These are phyloP conservation scores for Melastoma candidum DNA, from an alignment of 441 rosid species.

Conservation along the genomic window DNA sequence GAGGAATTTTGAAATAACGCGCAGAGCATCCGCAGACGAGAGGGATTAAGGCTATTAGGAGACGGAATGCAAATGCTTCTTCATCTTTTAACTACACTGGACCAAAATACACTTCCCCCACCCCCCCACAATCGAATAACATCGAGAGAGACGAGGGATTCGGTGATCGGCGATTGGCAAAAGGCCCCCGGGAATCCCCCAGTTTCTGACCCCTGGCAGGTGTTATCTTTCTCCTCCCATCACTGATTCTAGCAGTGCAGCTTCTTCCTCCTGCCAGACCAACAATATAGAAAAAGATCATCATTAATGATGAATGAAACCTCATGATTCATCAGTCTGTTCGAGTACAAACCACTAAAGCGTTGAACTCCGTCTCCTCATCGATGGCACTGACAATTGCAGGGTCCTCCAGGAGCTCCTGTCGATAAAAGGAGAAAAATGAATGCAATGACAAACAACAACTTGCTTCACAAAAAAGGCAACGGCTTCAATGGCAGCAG, in stretches of 20 bases:
- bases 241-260: slow-evolving; percentile 74
- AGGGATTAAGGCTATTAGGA: too few relatives aligned
- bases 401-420: slow-evolving; percentile 88
- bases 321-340: neutral
- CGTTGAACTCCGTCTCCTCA: slow-evolving; percentile 92
- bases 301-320: neutral
- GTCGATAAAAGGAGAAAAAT: slow-evolving; percentile 16
- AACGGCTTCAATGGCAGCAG: too few relatives aligned
- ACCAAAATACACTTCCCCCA: too few relatives aligned
- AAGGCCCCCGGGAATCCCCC: too few relatives aligned
- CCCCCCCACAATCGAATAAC: too few relatives aligned
- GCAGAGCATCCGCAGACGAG: too few relatives aligned
- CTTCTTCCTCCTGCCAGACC: slow-evolving; percentile 73
- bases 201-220: neutral
- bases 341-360: slow-evolving; percentile 57
- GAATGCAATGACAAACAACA: neutral
- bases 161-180: too few relatives aligned
- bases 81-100: too few relatives aligned
- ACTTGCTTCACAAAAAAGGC: neutral
- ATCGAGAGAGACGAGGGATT: too few relatives aligned
- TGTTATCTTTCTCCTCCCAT: slow-evolving; percentile 46
- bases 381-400: slow-evolving; percentile 67
- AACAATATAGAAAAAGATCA: slow-evolving; percentile 5
- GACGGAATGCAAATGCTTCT: too few relatives aligned
- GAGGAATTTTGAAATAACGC: too few relatives aligned